Base-by-base conservation (phyloP, 73 alveolate species). In the Breviolum minutum region DNA sequence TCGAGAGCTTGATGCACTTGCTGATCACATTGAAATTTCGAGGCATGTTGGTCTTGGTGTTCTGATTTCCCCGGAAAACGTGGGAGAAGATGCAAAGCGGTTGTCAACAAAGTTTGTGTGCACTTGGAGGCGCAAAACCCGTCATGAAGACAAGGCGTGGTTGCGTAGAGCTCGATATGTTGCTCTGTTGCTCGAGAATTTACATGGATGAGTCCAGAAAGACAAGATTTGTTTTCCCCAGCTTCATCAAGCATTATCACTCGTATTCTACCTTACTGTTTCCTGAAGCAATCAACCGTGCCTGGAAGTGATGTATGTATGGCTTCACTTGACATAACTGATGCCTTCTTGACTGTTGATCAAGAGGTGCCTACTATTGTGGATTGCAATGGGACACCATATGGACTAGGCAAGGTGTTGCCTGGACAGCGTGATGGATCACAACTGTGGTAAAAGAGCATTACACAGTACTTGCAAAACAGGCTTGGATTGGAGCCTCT, bases 341-440 rank as follows among this genome's bases (percentile, higher is more conserved):
- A 83, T 60, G 92, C 92, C 48, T 83, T 54, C 7, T 61, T 83
- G 74, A 54, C n/a, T 11, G 92, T 83, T 9, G 40, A 54, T 0
- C 92, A 83, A 69, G n/a, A 80, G 5, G 24, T 11, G 12, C 64
- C 87, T 22, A 60, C 91, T 7, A 71, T 40, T 16, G 48, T 60
- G 71, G 60, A 9, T 40, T 11, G 24, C 7, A 8, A 10, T 7
- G 10, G 22, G 1, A 48, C 7, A 2, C n/a, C 2, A 0, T 19
- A 14, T 22, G 69, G 16, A 40, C 48, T 82, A 29, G 48, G 71
- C 9, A 83, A 73, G 32, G n/a, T n/a, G n/a, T n/a, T n/a, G n/a
- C 73, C 92, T n/a, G n/a, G n/a, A 0, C 92, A 83, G 19, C 74
- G 92, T 19, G 92, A 83, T 48, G 92, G 92, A 7, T 13, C 74